Evolutionary conservation across 2,329 filamentous ascomycete species (phyloP).

Genomic region (Dryadomyces quercivorus): DNA sequence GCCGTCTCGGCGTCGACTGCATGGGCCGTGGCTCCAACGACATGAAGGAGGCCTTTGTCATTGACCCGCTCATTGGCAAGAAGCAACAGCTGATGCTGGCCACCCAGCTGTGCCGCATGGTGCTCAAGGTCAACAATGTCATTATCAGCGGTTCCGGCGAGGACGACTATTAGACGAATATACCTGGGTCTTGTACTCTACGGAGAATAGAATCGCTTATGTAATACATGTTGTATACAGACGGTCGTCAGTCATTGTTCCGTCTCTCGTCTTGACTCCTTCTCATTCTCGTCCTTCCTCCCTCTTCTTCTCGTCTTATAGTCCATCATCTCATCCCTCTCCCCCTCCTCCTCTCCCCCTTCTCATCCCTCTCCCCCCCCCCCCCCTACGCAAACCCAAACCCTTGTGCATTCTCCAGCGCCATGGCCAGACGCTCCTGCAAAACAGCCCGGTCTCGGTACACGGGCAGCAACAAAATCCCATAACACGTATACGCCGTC

Average conservation of each 20-base stretch:
- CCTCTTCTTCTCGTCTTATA: too few relatives aligned
- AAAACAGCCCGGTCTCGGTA: conserved; percentile 63
- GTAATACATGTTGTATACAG: background rate
- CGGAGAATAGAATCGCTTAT: background rate
- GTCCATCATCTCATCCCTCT: too few relatives aligned
- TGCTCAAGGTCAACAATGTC: conserved; percentile 93
- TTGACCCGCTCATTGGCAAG: conserved; percentile 96
- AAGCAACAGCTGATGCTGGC: conserved; percentile 92
- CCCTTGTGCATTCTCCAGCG: conserved; percentile 75
- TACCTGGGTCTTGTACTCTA: too few relatives aligned
- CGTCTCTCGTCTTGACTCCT: background rate
- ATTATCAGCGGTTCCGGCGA: conserved; percentile 83
- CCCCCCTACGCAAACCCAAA: conserved; percentile 63
- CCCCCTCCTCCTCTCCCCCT: too few relatives aligned
- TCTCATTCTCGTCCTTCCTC: too few relatives aligned
- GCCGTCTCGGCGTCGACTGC: conserved; percentile 85
- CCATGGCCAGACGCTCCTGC: conserved; percentile 65
- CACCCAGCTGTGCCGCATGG: conserved; percentile 96
- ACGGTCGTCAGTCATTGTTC: background rate
- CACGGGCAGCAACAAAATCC: conserved; percentile 72
- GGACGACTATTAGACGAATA: conserved; percentile 50
- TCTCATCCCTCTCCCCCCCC: background rate
- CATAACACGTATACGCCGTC: conserved; percentile 88
- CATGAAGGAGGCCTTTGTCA: conserved; percentile 97
- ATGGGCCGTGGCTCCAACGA: conserved; percentile 93